These are phyloP conservation scores for Aspergillus clavatus DNA, from an alignment of 2,329 filamentous ascomycete genomes.

Conservation along the genomic window DNA sequence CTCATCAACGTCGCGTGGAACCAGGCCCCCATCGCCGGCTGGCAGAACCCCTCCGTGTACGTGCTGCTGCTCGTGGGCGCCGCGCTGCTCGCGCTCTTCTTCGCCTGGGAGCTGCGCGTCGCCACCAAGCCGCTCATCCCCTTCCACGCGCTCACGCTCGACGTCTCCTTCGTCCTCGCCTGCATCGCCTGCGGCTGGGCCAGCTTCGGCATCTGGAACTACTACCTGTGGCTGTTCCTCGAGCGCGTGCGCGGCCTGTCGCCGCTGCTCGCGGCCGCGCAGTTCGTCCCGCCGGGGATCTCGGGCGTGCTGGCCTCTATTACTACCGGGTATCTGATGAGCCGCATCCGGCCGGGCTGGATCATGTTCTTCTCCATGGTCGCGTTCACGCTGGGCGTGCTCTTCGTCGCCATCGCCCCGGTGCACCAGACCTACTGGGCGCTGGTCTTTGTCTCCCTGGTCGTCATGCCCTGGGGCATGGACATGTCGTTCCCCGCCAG, in stretches of 20 bases:
- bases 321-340: slow-evolving; percentile 29
- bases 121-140: slow-evolving; percentile 55
- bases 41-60: slow-evolving; percentile 54
- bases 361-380: slow-evolving; percentile 28
- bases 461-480: slow-evolving; percentile 51
- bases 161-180: slow-evolving; percentile 51
- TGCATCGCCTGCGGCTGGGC: slow-evolving; percentile 53
- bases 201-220: slow-evolving; percentile 50
- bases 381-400: slow-evolving; percentile 40
- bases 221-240: slow-evolving; percentile 48
- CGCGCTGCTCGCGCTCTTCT: slow-evolving; percentile 52
- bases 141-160: slow-evolving; percentile 45
- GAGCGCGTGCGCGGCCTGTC: slow-evolving; percentile 29
- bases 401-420: slow-evolving; percentile 45
- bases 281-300: slow-evolving; percentile 19
- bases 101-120: slow-evolving; percentile 47
- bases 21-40: slow-evolving; percentile 57
- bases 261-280: slow-evolving; percentile 23
- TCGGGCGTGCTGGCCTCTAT: slow-evolving; percentile 27
- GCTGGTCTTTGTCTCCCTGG: slow-evolving; percentile 54
- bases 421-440: slow-evolving; percentile 59
- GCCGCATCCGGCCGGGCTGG: slow-evolving; percentile 20
- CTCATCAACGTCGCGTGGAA: slow-evolving; percentile 66
- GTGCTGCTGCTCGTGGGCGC: slow-evolving; percentile 55
- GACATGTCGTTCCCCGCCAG: slow-evolving; percentile 63